phyloP scores from a whole-genome alignment of 2,329 filamentous ascomycete genomes.

The Rutstroemia sp. region DNA sequence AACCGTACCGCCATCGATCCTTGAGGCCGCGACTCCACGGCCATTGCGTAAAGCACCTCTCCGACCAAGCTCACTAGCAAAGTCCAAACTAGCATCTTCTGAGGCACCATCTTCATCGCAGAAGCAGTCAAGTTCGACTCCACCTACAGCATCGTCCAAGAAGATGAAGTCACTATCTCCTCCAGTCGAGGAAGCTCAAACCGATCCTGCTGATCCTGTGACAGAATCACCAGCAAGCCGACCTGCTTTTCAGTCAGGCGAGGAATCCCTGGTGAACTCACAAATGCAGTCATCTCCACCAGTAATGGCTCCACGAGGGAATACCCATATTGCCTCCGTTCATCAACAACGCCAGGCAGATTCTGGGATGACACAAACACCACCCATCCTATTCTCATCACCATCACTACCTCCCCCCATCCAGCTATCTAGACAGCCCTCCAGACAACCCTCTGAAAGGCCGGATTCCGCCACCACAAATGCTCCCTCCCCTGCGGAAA shows the following conservation, averaged over 20 bases:
- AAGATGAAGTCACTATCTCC: slow-evolving; percentile 24
- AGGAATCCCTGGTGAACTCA: slow-evolving; percentile 17
- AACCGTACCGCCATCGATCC: slow-evolving; percentile 12
- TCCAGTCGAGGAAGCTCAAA: slow-evolving; percentile 2
- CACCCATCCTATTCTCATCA: slow-evolving; percentile 29
- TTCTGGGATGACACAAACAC: slow-evolving; percentile 22
- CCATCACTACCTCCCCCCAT: slow-evolving; percentile 27
- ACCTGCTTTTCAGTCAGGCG: background rate
- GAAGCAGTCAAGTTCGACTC: too few relatives aligned
- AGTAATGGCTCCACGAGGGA: slow-evolving; percentile 21
- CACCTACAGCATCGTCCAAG: too few relatives aligned
- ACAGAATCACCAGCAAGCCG: background rate
- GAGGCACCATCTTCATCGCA: slow-evolving; percentile 21
- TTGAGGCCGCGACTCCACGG: slow-evolving; percentile 15
- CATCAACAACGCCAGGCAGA: slow-evolving; percentile 22
- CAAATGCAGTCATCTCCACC: slow-evolving; percentile 29
- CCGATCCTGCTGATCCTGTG: background rate
- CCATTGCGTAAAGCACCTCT: slow-evolving; percentile 12
- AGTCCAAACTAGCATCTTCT: background rate
- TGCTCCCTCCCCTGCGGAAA: slow-evolving; percentile 24
- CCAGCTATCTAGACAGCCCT: slow-evolving; percentile 11
- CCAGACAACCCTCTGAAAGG: slow-evolving; percentile 1
- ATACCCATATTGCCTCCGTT: slow-evolving; percentile 26
- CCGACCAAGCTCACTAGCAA: background rate
- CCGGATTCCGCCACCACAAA: slow-evolving; percentile 3